Evolutionary conservation across 768 basidiomycete genomes (phyloP), one percentile per base, ranked within the genome.

Genomic region (Omphalotus guepiniiformis): DNA sequence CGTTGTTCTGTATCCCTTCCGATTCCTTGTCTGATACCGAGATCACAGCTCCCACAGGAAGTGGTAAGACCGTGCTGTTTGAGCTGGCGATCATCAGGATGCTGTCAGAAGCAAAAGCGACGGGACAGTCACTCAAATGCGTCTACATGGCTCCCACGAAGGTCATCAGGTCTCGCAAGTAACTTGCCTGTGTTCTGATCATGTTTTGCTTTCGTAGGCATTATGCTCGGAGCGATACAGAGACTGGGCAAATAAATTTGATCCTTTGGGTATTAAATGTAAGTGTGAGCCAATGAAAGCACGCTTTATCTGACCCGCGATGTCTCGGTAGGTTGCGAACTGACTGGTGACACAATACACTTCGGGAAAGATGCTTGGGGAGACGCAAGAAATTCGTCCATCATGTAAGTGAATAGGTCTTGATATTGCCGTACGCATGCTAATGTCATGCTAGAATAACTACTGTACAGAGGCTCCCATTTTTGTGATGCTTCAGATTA

Each of bases 91-190:
- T 97, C 45, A 79, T 98, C 42, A 80, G 80, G 26, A 76, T 90
- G 72, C 64, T 92, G 25, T 68, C 69, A 42, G 64, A 75, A 41
- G 65, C 70, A 6, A 57, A 64, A 41, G 61, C 62, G 23, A 59
- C 53, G 9, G 63, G 61, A 22, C 61, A 67, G 22, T 51, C 62
- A n/a, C 56, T 63, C 2, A 91, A 89, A 67, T 87, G 85, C 53
- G 80, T 99, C 13, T 99, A 99, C 59, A 82, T 99, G 56, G 89
- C 93, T 1, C 94, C 93, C 0, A 94, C 92, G 2, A 95, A 94
- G 74, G 92, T 86, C 36, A 32, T 34, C 11, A 1, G 23, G 40
- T 35, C 18, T 15, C 53, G 34, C 37, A 30, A 27, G 34, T 8
- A 21, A 21, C 23, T 9, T 26, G 11, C 18, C n/a, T 15, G 35